Conservation (phyloP, 257 asterid species). For the Solanum gracilifrons region DNA sequence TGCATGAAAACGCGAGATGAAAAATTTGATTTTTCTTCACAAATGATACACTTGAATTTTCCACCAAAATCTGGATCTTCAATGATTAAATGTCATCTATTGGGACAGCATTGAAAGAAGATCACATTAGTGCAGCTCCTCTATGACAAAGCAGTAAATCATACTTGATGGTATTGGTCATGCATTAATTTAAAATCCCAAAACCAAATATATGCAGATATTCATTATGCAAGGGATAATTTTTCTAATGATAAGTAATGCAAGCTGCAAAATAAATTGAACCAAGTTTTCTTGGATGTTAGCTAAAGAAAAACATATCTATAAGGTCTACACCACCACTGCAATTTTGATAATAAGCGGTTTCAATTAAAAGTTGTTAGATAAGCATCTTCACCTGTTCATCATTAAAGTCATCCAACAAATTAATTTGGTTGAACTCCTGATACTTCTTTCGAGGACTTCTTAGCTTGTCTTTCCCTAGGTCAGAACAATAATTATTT, state of each 20-base stretch:
- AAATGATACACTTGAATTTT: neutral
- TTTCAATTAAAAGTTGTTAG: neutral
- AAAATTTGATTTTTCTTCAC: neutral
- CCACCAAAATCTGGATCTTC: neutral
- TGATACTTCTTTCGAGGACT: slow-evolving; percentile 29
- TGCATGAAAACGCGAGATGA: neutral
- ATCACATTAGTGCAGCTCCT: neutral
- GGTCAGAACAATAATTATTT: slow-evolving; percentile 29
- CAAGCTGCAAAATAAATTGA: neutral
- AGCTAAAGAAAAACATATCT: neutral
- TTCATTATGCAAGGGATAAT: neutral
- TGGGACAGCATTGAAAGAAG: neutral
- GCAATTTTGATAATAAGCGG: neutral
- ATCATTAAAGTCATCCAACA: slow-evolving; percentile 49
- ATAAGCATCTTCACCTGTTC: slow-evolving; percentile 48
- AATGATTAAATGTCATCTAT: neutral
- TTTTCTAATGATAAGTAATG: neutral
- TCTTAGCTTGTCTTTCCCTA: slow-evolving; percentile 25
- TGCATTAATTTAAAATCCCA: neutral
- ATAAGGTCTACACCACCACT: neutral
- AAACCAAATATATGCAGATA: neutral
- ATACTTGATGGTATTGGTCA: neutral
- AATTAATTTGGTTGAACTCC: slow-evolving; percentile 32
- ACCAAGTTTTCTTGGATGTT: neutral
- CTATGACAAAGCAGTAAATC: neutral